These are phyloP conservation scores for Salvia miltiorrhiza DNA, from an alignment of 257 asterid genomes.

Conservation along the genomic window DNA sequence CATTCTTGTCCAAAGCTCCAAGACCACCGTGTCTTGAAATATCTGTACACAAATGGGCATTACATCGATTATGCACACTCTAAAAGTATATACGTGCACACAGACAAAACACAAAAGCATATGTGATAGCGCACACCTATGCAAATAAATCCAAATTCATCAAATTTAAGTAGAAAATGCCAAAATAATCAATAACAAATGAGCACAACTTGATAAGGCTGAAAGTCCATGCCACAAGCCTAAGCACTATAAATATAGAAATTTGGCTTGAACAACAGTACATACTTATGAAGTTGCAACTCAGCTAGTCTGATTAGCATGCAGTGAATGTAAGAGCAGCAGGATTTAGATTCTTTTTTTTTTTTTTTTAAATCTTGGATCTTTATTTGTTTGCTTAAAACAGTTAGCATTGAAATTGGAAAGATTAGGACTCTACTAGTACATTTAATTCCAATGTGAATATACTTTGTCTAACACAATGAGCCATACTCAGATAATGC, in stretches of 20 bases:
- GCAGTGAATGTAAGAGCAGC: background rate
- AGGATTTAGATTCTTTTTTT: background rate
- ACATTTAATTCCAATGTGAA: background rate
- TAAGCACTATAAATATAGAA: slow-evolving; percentile 2
- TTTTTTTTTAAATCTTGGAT: background rate
- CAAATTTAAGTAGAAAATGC: background rate
- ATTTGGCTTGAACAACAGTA: background rate
- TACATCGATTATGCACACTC: background rate
- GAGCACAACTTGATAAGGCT: background rate
- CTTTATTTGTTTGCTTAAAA: background rate
- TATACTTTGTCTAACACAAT: background rate
- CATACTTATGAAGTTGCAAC: background rate
- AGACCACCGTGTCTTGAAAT: slow-evolving; percentile 33
- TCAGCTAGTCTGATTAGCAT: slow-evolving; percentile 1
- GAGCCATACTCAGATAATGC: background rate
- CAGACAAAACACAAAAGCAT: background rate
- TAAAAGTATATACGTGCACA: background rate
- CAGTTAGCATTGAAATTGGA: background rate
- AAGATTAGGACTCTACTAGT: background rate
- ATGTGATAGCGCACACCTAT: background rate
- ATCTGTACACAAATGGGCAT: slow-evolving; percentile 32
- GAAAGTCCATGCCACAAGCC: background rate
- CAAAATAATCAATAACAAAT: background rate
- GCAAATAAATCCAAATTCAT: background rate
- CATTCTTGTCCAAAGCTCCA: slow-evolving; percentile 31